Evolutionary conservation across 2,329 filamentous ascomycete genomes (phyloP).

Genomic region (Botrytis deweyae): DNA sequence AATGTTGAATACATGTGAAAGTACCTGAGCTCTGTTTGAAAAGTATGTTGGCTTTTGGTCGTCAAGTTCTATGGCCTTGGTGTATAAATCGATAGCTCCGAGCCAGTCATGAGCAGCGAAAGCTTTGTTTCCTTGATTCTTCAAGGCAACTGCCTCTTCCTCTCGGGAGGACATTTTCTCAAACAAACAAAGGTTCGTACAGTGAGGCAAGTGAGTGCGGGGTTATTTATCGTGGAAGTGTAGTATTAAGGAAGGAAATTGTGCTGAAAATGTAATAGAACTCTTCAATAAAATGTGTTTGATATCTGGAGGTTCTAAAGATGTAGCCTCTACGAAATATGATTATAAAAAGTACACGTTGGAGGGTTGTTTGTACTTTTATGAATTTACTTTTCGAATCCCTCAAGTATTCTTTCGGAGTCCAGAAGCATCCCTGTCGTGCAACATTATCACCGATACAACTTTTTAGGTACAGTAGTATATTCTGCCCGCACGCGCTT

Average conservation of each 20-base stretch:
- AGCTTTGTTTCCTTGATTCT: slow-evolving; percentile 92
- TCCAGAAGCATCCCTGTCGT: slow-evolving; percentile 4
- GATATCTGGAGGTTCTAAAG: neutral
- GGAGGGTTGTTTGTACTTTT: neutral
- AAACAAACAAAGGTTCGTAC: slow-evolving; percentile 6
- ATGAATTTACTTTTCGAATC: neutral
- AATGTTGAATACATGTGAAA: slow-evolving; percentile 38
- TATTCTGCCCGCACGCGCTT: neutral
- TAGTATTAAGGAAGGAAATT: neutral
- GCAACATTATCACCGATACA: slow-evolving; percentile 7
- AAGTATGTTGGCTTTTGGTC: slow-evolving; percentile 85
- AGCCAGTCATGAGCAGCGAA: slow-evolving; percentile 87
- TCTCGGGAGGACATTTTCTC: slow-evolving; percentile 36
- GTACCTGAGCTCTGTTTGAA: slow-evolving; percentile 91
- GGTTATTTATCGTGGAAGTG: slow-evolving; percentile 4
- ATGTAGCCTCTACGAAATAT: neutral
- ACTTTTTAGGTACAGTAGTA: neutral
- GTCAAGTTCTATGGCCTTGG: slow-evolving; percentile 81
- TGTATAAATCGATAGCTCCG: slow-evolving; percentile 77
- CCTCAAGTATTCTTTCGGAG: neutral
- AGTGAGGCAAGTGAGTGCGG: slow-evolving; percentile 3
- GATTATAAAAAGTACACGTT: neutral
- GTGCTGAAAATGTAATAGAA: neutral
- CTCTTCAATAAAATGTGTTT: neutral
- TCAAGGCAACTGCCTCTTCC: slow-evolving; percentile 77